phyloP scores from a whole-genome alignment of 2,329 filamentous ascomycete genomes.

The Acrocalymma vagum region DNA sequence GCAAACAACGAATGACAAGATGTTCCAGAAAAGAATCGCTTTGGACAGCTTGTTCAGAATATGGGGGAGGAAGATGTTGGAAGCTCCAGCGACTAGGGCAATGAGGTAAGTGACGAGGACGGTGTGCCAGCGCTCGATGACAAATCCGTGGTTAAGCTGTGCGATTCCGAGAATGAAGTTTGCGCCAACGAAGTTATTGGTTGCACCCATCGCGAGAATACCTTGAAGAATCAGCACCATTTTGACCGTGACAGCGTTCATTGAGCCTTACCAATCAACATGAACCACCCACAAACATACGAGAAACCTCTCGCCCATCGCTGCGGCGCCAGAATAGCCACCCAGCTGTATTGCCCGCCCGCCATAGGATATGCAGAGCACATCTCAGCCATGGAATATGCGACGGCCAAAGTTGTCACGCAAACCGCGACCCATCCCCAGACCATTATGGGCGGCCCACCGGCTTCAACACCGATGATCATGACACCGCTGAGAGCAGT shows the following conservation, averaged over 20 bases:
- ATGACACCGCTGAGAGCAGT: constrained; percentile 65
- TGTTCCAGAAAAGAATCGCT: constrained; percentile 62
- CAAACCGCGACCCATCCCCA: constrained; percentile 66
- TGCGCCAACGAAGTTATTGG: constrained; percentile 62
- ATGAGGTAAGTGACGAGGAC: constrained; percentile 62
- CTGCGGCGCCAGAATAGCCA: constrained; percentile 63
- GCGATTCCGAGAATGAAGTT: constrained; percentile 66
- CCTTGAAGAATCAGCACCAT: constrained; percentile 39
- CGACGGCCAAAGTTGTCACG: constrained; percentile 60
- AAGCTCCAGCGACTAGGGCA: constrained; percentile 52
- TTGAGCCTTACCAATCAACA: constrained; percentile 32
- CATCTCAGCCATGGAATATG: constrained; percentile 67
- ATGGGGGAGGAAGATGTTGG: constrained; percentile 61
- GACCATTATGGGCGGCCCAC: constrained; percentile 67
- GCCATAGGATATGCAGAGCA: constrained; percentile 65
- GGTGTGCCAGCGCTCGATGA: constrained; percentile 65
- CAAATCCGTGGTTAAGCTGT: constrained; percentile 61
- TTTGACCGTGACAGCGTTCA: background rate
- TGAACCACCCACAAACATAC: constrained; percentile 52
- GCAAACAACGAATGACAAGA: constrained; percentile 61
- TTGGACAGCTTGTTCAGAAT: constrained; percentile 62
- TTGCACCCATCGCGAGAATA: constrained; percentile 62
- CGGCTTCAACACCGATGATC: constrained; percentile 63
- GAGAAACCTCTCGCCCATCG: constrained; percentile 44
- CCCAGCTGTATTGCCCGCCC: constrained; percentile 67